Evolutionary conservation across 768 basidiomycete genomes (phyloP).

Genomic region (Strobilomyces dryophilus): DNA sequence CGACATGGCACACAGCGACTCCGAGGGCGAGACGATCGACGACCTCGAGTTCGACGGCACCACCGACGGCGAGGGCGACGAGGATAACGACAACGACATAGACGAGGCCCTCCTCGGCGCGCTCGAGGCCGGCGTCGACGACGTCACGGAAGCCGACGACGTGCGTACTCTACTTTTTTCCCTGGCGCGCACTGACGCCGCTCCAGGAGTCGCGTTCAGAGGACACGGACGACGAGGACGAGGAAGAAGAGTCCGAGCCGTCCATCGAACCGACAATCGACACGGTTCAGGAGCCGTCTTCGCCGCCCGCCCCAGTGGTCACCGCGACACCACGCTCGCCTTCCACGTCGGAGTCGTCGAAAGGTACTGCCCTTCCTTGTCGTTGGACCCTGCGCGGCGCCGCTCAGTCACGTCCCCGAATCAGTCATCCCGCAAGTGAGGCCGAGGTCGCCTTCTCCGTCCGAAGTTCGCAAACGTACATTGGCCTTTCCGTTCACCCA

Average conservation of each 20-base stretch:
- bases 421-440: slow-evolving; percentile 22
- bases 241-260: slow-evolving; percentile 45
- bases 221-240: slow-evolving; percentile 56
- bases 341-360: slow-evolving; percentile 30
- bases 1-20: slow-evolving; percentile 53
- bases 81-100: slow-evolving; percentile 45
- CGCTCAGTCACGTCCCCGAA: slow-evolving; percentile 18
- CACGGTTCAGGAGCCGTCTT: slow-evolving; percentile 26
- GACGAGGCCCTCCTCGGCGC: slow-evolving; percentile 62
- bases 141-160: slow-evolving; percentile 68
- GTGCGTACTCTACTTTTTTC: slow-evolving; percentile 38
- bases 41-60: slow-evolving; percentile 51
- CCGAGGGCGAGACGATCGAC: slow-evolving; percentile 60
- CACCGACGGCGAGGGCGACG: slow-evolving; percentile 43
- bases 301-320: slow-evolving; percentile 27
- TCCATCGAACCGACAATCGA: slow-evolving; percentile 29
- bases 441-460: slow-evolving; percentile 50
- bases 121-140: slow-evolving; percentile 52
- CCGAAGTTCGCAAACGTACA: slow-evolving; percentile 46
- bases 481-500: slow-evolving; percentile 34
- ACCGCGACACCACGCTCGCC: slow-evolving; percentile 23
- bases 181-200: slow-evolving; percentile 2
- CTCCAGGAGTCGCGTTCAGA: slow-evolving; percentile 55
- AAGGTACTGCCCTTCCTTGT: slow-evolving; percentile 25
- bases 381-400: background rate